Base-by-base conservation (phyloP, 768 basidiomycete genomes). In the Calocybe cyanea region DNA sequence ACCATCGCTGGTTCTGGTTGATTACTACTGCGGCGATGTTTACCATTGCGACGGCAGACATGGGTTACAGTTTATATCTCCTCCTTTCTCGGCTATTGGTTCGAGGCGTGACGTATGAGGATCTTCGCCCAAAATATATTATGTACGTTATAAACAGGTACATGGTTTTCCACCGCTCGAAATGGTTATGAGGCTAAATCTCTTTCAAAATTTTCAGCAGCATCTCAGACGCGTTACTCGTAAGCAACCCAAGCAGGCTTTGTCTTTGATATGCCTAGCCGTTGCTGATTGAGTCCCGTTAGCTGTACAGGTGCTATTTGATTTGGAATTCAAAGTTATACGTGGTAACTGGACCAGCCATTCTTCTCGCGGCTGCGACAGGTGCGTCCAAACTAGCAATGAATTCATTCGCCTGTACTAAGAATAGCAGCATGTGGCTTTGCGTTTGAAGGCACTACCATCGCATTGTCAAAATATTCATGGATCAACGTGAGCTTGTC, bases 401-500 rank as follows among this genome's bases (percentile, higher is more conserved):
- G 40, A 4, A 15, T 33, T 11, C 13, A 35, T 8, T 17, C 13
- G 2, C 25, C 32, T n/a, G 3, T 15, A 49, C 34, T 21, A n/a
- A 19, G 33, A 5, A 28, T 19, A 20, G 5, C 34, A 58, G 57
- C 25, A 14, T 58, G 57, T 34, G 55, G 55, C 7, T 52, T 47
- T 34, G 45, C 30, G 1, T 51, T 52, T 15, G 52, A 54, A 19
- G 50, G 50, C 9, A 53, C 53, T 7, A 47, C 43, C 14, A 35
- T 50, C 4, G 25, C 31, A 8, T 55, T 60, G 2, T 55, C 53
- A 17, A 44, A 47, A 17, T 56, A 58, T 36, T 51, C 62, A 36
- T 63, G 67, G 67, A 51, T 69, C 38, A 65, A 67, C 47, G 43
- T 67, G 9, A 51, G 61, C 32, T 44, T 67, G 38, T 66, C 66